phyloP scores from a whole-genome alignment of 768 basidiomycete species.

The Kwoniella dendrophila region DNA sequence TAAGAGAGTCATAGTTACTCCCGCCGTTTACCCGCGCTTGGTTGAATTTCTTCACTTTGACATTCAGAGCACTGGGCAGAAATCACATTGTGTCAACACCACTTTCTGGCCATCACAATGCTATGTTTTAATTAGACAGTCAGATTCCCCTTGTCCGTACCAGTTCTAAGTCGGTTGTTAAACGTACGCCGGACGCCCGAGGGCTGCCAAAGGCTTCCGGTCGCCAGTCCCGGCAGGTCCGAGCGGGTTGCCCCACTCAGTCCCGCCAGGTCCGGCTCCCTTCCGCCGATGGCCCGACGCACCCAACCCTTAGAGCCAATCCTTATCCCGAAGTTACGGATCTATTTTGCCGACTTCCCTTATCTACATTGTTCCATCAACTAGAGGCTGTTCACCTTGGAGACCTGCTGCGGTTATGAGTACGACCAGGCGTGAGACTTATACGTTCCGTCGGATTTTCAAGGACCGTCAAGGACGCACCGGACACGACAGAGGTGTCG shows the following conservation, averaged over 20 bases:
- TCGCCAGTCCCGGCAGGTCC: conserved; percentile 59
- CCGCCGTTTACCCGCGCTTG: conserved; percentile 74
- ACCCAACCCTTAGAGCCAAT: conserved; percentile 75
- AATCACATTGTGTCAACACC: conserved; percentile 80
- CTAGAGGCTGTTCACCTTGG: conserved; percentile 81
- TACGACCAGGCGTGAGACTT: conserved; percentile 72
- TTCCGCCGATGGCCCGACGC: conserved; percentile 74
- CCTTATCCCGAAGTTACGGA: conserved; percentile 70
- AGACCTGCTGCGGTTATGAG: conserved; percentile 76
- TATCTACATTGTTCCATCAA: conserved; percentile 78
- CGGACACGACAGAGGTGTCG: conserved; percentile 71
- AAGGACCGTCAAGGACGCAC: conserved; percentile 75
- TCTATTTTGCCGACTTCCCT: conserved; percentile 80
- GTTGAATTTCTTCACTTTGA: conserved; percentile 80
- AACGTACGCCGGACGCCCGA: conserved; percentile 63
- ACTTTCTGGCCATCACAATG: conserved; percentile 64
- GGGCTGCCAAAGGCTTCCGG: conserved; percentile 64
- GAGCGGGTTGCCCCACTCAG: conserved; percentile 65
- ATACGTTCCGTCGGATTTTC: conserved; percentile 77
- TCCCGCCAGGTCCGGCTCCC: conserved; percentile 65
- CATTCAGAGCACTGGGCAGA: conserved; percentile 82
- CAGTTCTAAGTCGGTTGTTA: conserved; percentile 72
- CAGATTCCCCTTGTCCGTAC: conserved; percentile 78
- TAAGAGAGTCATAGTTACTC: conserved; percentile 82
- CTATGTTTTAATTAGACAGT: conserved; percentile 84